Evolutionary conservation across 371 early-diverging fungal genomes (phyloP).

Genomic region (Apophysomyces variabilis): DNA sequence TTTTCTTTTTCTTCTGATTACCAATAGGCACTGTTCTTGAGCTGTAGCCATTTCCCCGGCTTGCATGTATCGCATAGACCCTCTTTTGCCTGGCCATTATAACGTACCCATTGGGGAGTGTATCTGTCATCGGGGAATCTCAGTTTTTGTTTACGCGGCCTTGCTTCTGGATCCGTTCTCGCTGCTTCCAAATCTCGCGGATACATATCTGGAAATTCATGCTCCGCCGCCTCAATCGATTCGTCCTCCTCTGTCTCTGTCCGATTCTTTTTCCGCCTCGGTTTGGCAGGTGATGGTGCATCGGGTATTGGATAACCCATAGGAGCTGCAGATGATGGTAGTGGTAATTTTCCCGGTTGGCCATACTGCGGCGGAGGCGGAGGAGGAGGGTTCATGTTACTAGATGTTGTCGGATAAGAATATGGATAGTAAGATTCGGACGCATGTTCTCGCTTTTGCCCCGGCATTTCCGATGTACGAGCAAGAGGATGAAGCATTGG

Average conservation of each 20-base stretch:
- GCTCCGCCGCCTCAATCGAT: conserved; percentile 35
- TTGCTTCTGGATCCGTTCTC: conserved; percentile 47
- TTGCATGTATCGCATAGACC: conserved; percentile 88
- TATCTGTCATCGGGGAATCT: conserved; percentile 81
- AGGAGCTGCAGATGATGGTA: background rate
- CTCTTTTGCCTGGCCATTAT: conserved; percentile 79
- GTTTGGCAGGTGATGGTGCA: conserved; percentile 14
- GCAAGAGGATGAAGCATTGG: conserved; percentile 15
- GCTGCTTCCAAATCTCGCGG: conserved; percentile 48
- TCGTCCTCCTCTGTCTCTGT: conserved; percentile 32
- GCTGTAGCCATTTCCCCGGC: conserved; percentile 89
- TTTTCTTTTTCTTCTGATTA: conserved; percentile 27
- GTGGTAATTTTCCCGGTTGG: conserved; percentile 2
- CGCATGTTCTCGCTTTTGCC: conserved; percentile 2
- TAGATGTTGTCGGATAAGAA: conserved; percentile 9
- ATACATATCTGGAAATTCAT: conserved; percentile 51
- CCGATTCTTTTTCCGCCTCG: conserved; percentile 27
- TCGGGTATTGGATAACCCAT: background rate
- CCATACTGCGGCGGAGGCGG: background rate
- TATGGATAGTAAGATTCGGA: conserved; percentile 17
- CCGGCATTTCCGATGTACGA: conserved; percentile 13
- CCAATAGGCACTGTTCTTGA: conserved; percentile 95
- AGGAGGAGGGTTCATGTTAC: background rate
- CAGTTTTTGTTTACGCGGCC: conserved; percentile 68
- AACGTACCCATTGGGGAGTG: conserved; percentile 88